Base-by-base conservation (phyloP, 1,284 basidiomycete species). In the Austroboletus novae-zelandiae region DNA sequence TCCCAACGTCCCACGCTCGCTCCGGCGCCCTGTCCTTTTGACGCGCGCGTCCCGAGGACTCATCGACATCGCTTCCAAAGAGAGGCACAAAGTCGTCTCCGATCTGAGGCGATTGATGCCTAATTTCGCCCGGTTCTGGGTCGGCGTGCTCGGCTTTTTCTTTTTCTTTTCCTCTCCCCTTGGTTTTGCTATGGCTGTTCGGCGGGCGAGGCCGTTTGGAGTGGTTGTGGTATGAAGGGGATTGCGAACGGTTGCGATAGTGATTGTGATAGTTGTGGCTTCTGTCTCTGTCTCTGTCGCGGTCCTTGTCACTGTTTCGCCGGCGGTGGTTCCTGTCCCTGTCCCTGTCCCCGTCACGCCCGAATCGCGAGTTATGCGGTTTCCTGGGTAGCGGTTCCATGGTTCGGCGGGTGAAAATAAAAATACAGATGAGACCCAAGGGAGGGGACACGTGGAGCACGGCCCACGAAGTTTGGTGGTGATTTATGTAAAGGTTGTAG, bases 51-150 rank as follows among this genome's bases (percentile, higher is more conserved):
- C 10, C n/a, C 8, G 48, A 43, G 7, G 59, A 34, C 14, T 35
- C 56, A 17, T 72, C 71, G 10, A 64, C 66, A 11, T 71, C 68
- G 18, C 69, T 66, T 14, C 70, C 67, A 3, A 58, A 66, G 60
- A 89, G 81, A 1, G 80, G 72, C 56, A 89, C 79, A 60, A 83
- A 88, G 57, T 89, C 85, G 41, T 78, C 75, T 27, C 74, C 75
- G 10, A 69, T 67, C 14, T 66, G 52, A 9, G 57, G 50, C 7
- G 40, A 20, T 31, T 56, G 63, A 9, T 23, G 1, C 25, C 42
- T 45, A 7, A 51, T 34, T 20, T 55, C 51, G 3, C 55, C 57
- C 9, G 44, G 54, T 25, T 56, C 53, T 7, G 25, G 9, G 31
- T 51, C 48, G 23, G 34, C 51, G 1, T 46, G 51, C 3, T 42